Evolutionary conservation across 805 yeast species (phyloP).

Genomic region (Metschnikowia picachoensis): DNA sequence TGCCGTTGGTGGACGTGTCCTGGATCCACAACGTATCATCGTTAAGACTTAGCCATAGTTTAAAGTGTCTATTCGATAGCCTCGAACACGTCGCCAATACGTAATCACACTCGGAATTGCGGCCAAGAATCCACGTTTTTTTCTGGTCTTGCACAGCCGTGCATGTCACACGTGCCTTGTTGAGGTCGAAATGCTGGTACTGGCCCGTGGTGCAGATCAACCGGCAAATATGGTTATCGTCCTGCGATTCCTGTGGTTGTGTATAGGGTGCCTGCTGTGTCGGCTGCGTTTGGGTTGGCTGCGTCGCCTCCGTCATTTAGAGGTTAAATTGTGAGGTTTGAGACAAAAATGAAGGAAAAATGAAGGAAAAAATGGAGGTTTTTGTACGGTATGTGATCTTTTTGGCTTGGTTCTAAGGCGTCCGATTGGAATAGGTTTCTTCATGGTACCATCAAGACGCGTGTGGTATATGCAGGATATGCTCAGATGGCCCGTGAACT

Average conservation of each 20-base stretch:
- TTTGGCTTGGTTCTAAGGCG: too few relatives aligned
- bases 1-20: constrained; percentile 90
- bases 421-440: too few relatives aligned
- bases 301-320: constrained; percentile 6
- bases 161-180: constrained; percentile 22
- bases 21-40: constrained; percentile 56
- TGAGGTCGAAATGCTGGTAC: constrained; percentile 44
- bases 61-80: constrained; percentile 70
- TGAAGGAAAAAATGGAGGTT: too few relatives aligned
- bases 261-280: constrained; percentile 18
- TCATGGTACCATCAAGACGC: too few relatives aligned
- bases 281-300: constrained; percentile 18
- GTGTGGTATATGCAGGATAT: too few relatives aligned
- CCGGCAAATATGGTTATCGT: constrained; percentile 43
- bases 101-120: constrained; percentile 65
- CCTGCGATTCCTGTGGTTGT: constrained; percentile 14
- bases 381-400: too few relatives aligned
- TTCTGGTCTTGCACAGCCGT: constrained; percentile 18
- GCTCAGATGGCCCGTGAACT: too few relatives aligned
- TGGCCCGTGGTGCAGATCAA: constrained; percentile 60
- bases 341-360: too few relatives aligned
- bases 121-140: constrained; percentile 68
- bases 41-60: constrained; percentile 61
- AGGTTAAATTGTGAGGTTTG: too few relatives aligned
- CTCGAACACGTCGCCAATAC: constrained; percentile 55